Base-by-base conservation (phyloP, 2,329 filamentous ascomycete species). In the Lecanicillium sp. region DNA sequence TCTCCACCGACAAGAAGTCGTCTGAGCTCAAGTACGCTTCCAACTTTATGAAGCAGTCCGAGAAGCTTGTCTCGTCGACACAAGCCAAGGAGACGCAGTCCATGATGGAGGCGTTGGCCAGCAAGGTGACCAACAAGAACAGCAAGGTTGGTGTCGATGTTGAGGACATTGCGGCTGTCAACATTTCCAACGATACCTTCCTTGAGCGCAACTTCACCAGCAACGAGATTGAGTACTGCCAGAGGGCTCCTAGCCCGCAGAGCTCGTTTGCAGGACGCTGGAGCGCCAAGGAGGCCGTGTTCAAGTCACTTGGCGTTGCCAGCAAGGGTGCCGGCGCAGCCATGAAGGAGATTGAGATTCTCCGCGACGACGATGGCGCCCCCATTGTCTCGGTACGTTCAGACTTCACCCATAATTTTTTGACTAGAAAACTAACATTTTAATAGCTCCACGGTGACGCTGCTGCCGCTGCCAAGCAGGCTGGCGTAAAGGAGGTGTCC, bases 281-380 rank as follows among this genome's bases (percentile, higher is more conserved):
- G 92, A 90, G 84, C 54, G 92, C 92, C 27, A 98, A 98, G 71
- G 92, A 98, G 67, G 92, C 92, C 19, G 89, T 98, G 1, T 98
- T 98, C 75, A 98, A 98, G 77, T 88, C 87, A 28, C 72, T 98
- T 12, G 88, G 89, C 49, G 89, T 97, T 11, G 68, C 75, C 51
- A 84, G 89, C 63, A 81, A 85, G 65, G 92, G 92, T 45, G 89
- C 84, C 9, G 92, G 94, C 48, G 90, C 92, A 43, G 74, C 87
- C 13, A 64, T 98, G 64, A 92, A 83, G 70, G 89, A 97, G 30
- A 98, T 98, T 67, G 94, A 98, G 68, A 90, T 98, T 52, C 62
- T 78, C 45, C 82, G 81, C 53, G 82, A 89, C 55, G 80, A 84
- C 48, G 83, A 77, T 33, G 92, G 92, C 42, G 88, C 83, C 28